A percentile compares a stretch with the other conserved stretches of the same genome.
phyloP scores from a whole-genome alignment of 73 alveolate species.

The Durusdinium trenchii region DNA sequence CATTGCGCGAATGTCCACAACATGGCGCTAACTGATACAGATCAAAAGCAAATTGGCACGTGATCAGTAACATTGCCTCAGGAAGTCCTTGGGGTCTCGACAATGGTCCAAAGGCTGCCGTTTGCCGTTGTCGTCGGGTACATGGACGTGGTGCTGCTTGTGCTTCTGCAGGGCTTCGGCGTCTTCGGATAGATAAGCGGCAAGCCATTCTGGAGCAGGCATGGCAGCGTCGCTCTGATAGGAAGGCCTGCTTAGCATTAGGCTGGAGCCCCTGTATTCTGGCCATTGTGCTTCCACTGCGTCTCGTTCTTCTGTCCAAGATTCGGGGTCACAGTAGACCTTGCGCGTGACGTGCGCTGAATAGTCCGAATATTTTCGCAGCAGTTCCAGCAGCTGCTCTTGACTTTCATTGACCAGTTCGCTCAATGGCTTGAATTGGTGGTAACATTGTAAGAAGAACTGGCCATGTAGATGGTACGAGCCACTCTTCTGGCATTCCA shows the following conservation, averaged over 20 bases:
- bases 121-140: background rate
- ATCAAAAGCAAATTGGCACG: too few relatives aligned
- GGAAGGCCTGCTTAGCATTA: background rate
- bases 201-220: background rate
- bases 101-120: constrained; percentile 2
- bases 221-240: background rate
- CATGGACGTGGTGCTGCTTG: constrained; percentile 63
- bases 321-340: background rate
- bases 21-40: too few relatives aligned
- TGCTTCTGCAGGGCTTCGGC: background rate
- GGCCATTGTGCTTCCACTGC: constrained; percentile 49
- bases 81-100: too few relatives aligned
- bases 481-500: constrained; percentile 67
- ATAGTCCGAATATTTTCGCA: background rate
- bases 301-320: background rate
- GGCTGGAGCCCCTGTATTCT: background rate
- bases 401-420: background rate
- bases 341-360: constrained; percentile 13
- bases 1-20: too few relatives aligned
- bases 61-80: too few relatives aligned
- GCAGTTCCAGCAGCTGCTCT: background rate
- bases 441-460: constrained; percentile 26
- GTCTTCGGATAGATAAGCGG: background rate
- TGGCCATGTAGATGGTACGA: constrained; percentile 19
- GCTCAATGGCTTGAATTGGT: background rate